Evolutionary conservation across 192 early-diverging fungal genomes (phyloP).

Genomic region (Rhizoclosmatium globosum): DNA sequence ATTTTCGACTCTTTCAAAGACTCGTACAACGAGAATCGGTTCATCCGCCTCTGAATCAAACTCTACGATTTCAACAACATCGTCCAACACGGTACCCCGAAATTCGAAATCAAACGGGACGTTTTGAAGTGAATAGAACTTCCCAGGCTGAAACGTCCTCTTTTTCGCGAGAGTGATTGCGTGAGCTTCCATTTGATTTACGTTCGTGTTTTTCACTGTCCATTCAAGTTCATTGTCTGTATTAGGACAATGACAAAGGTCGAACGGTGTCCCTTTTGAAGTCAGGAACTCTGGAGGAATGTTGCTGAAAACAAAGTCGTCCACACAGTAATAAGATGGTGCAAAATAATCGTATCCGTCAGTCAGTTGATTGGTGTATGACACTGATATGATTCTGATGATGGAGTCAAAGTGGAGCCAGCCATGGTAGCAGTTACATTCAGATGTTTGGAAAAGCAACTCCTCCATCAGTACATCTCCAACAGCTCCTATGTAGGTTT

Average conservation of each 20-base stretch:
- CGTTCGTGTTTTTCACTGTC: not conserved
- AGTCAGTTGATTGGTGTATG: not conserved
- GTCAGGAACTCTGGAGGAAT: not conserved
- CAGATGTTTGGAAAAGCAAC: constrained; percentile 11
- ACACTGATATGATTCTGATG: not conserved
- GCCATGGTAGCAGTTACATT: constrained; percentile 20
- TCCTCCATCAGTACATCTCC: not conserved
- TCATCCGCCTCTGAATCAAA: not conserved
- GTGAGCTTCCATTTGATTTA: not conserved
- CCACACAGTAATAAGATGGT: constrained; percentile 25
- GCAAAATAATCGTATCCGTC: not conserved
- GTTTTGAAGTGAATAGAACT: not conserved
- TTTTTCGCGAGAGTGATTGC: not conserved
- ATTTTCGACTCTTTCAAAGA: constrained; percentile 1
- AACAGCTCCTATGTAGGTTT: not conserved
- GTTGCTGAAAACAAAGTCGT: not conserved
- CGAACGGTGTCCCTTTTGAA: not conserved
- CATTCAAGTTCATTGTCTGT: not conserved
- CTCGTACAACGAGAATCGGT: not conserved
- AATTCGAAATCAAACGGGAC: not conserved
- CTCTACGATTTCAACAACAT: constrained; percentile 6
- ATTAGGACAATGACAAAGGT: constrained; percentile 23
- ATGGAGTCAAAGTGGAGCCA: constrained; percentile 10
- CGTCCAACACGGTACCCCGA: constrained; percentile 2
- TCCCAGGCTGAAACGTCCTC: not conserved